Conservation (phyloP, 257 asterid genomes). For the Fraxinus excelsior region DNA sequence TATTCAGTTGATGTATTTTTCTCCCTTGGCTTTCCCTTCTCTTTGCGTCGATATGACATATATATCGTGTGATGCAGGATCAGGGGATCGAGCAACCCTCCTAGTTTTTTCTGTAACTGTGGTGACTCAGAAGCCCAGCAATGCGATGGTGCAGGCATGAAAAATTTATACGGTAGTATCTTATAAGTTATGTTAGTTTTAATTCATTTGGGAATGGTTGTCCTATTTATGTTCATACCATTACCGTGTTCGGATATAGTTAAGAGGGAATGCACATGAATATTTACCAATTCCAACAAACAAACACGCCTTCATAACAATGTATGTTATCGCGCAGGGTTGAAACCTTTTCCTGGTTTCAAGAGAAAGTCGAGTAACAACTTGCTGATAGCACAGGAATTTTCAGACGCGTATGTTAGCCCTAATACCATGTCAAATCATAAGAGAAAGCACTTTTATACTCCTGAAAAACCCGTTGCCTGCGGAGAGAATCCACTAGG, state of each 20-base stretch:
- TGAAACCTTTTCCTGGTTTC: constrained; percentile 59
- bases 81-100: constrained; percentile 39
- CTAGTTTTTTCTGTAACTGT: constrained; percentile 51
- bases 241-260: neutral
- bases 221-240: neutral
- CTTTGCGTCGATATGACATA: too few relatives aligned
- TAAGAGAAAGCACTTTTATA: constrained; percentile 45
- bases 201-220: neutral
- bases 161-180: neutral
- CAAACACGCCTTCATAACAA: neutral
- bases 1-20: neutral
- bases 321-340: constrained; percentile 38
- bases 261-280: neutral
- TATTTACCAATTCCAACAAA: neutral
- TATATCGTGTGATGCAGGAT: constrained; percentile 46
- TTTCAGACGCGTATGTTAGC: constrained; percentile 27
- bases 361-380: constrained; percentile 64
- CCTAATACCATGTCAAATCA: constrained; percentile 23
- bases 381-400: constrained; percentile 34
- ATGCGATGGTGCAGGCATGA: constrained; percentile 38
- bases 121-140: constrained; percentile 52
- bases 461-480: constrained; percentile 25
- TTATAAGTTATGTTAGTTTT: neutral
- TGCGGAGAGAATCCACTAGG: constrained; percentile 32
- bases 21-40: neutral